phyloP scores from a whole-genome alignment of 2,329 filamentous ascomycete species.

The Aspergillus ruber region DNA sequence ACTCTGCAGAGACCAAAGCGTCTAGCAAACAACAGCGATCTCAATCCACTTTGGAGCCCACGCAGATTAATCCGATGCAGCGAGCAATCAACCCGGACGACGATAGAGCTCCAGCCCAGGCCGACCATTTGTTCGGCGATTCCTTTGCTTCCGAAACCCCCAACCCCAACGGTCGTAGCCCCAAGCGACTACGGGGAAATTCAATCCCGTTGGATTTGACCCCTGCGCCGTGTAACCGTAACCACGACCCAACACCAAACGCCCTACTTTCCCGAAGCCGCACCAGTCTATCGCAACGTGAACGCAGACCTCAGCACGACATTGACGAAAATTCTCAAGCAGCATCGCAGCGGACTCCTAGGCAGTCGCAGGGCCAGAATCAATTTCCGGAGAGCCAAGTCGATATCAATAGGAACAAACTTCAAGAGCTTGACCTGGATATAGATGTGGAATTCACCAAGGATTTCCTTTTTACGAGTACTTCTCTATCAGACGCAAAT shows the following conservation, averaged over 20 bases:
- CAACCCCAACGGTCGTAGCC: conserved; percentile 15
- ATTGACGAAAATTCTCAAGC: conserved; percentile 21
- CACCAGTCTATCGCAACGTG: conserved; percentile 2
- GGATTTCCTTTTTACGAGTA: conserved; percentile 30
- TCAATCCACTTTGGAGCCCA: conserved; percentile 9
- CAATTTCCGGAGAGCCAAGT: conserved; percentile 7
- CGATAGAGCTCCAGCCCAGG: conserved; percentile 11
- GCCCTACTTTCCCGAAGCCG: conserved; percentile 3
- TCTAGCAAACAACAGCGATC: conserved; percentile 12
- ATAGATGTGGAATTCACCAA: conserved; percentile 31
- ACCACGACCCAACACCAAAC: conserved; percentile 4
- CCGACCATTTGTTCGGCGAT: conserved; percentile 7
- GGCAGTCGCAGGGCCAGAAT: conserved; percentile 8
- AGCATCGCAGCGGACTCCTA: conserved; percentile 12
- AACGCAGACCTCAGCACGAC: conserved; percentile 19
- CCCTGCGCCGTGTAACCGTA: conserved; percentile 5
- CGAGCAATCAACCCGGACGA: conserved; percentile 13
- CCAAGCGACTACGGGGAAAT: conserved; percentile 22
- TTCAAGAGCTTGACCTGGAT: conserved; percentile 25
- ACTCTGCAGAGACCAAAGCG: conserved; percentile 9
- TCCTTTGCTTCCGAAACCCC: conserved; percentile 18
- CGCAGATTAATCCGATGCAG: conserved; percentile 5
- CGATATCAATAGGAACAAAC: conserved; percentile 13
- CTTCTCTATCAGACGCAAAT: conserved; percentile 20
- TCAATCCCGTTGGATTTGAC: conserved; percentile 10